phyloP scores from a whole-genome alignment of 331 rosid genomes.

The Rhamnella rubrinervis region DNA sequence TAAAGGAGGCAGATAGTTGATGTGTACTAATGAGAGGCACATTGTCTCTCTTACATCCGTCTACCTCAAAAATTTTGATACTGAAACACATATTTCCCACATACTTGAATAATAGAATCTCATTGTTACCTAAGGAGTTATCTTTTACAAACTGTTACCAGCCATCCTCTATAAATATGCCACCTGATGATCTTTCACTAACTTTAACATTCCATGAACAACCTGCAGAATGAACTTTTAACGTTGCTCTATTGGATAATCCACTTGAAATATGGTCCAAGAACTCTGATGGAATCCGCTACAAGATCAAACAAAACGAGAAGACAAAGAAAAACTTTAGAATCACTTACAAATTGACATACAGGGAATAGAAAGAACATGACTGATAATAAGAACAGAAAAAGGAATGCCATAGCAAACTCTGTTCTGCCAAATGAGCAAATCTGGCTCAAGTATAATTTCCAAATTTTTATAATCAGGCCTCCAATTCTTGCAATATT shows the following conservation, averaged over 20 bases:
- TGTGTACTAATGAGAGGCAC: neutral
- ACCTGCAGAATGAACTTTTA: constrained; percentile 21
- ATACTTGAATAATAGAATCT: constrained; percentile 29
- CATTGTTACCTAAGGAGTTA: constrained; percentile 14
- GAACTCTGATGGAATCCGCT: constrained; percentile 24
- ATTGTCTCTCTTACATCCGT: constrained; percentile 16
- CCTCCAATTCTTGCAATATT: too few species aligned
- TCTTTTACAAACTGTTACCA: constrained; percentile 35
- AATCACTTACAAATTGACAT: neutral
- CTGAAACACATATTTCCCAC: constrained; percentile 20
- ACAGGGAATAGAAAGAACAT: constrained; percentile 5
- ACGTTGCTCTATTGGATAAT: constrained; percentile 2
- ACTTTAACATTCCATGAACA: constrained; percentile 22
- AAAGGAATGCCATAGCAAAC: too few species aligned
- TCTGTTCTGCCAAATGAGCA: too few species aligned
- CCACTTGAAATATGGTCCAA: constrained; percentile 12
- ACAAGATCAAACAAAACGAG: neutral
- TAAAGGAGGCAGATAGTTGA: neutral
- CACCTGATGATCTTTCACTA: constrained; percentile 1
- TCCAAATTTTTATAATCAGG: too few species aligned
- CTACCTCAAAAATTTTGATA: constrained; percentile 27
- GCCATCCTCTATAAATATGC: constrained; percentile 20
- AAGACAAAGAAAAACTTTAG: neutral
- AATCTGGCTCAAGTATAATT: too few species aligned
- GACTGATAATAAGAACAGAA: too few species aligned